Conservation (phyloP, 768 basidiomycete species). For the Neoboletus brunneissimus region DNA sequence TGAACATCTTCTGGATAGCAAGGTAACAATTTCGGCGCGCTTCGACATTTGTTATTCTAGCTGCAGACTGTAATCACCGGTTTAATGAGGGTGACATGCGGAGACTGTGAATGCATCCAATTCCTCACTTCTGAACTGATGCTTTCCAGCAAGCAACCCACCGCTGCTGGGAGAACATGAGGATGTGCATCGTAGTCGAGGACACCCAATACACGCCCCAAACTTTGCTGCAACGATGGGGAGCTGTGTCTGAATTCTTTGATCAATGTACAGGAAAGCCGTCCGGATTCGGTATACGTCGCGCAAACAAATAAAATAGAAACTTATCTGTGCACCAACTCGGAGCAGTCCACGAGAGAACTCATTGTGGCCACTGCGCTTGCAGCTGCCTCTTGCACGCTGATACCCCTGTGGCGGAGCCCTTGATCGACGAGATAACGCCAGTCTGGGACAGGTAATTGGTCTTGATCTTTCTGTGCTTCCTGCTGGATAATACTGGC, state of each 20-base stretch:
- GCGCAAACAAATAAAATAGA: slow-evolving; percentile 2
- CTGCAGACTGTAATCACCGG: slow-evolving; percentile 30
- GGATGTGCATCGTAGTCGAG: slow-evolving; percentile 61
- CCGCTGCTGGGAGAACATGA: slow-evolving; percentile 51
- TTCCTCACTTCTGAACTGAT: slow-evolving; percentile 53
- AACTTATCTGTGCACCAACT: slow-evolving; percentile 72
- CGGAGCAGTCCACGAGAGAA: slow-evolving; percentile 60
- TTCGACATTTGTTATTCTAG: slow-evolving; percentile 48
- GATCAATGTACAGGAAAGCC: slow-evolving; percentile 51
- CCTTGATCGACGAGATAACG: slow-evolving; percentile 64
- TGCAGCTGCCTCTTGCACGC: slow-evolving; percentile 78
- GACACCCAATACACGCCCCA: slow-evolving; percentile 65
- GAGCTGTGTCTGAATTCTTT: slow-evolving; percentile 53
- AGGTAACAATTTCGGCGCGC: slow-evolving; percentile 54
- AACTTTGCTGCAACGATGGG: slow-evolving; percentile 64
- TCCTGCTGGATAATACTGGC: slow-evolving; percentile 59
- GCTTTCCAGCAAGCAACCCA: slow-evolving; percentile 58
- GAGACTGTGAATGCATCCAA: slow-evolving; percentile 20
- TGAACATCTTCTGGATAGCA: slow-evolving; percentile 47
- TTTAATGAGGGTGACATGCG: slow-evolving; percentile 17
- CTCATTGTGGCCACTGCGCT: slow-evolving; percentile 68
- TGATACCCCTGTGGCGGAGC: slow-evolving; percentile 59
- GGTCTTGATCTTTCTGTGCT: slow-evolving; percentile 36
- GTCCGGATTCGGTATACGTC: slow-evolving; percentile 18
- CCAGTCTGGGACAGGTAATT: slow-evolving; percentile 59